Evolutionary conservation across 495 filamentous ascomycete species (phyloP), one percentile per base, ranked within the genome.

Genomic region (Penicillium canescens): DNA sequence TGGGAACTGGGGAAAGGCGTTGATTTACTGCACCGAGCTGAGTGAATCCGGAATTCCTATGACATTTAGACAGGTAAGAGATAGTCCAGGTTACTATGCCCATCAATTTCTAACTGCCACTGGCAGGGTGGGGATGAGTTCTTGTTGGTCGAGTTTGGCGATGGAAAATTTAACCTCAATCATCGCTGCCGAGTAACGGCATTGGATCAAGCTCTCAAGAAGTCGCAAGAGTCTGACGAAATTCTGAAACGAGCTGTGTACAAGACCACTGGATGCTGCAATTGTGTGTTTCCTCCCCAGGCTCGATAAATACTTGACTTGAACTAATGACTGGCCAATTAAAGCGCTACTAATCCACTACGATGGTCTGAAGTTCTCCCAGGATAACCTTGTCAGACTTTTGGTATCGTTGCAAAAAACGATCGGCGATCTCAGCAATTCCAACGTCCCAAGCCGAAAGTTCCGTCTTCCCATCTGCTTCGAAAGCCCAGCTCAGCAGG

Each of bases 391-490:
- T 9, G 47, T 79, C 41, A 37, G 60, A 9, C 55, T 68, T 46
- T 58, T 73, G 12, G 36, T 55, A 16, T 42, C 61, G 10, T 60
- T 69, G 10, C 72, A 72, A 51, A 44, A 49, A 23, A 54, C 54
- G 33, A 49, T 74, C 13, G 69, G 69, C 10, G 72, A 76, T 38
- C 61, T 74, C 40, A 68, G 59, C 53, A 62, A 18, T 28, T 67
- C 72, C 41, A 82, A 77, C 51, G 66, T 84, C 18, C 80, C 78
- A 40, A 76, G 68, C 44, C 74, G 82, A 18, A 62, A 67, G 7
- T 82, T 84, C 62, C 68, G 69, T 20, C 74, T 86, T 0, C 83
- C 83, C 2, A 69, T 86, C 11, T 70, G 74, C 21, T 84, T 85
- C 62, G 67, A 81, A 46, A 72, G 70, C 59, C 66, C 74, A 44